phyloP scores from a whole-genome alignment of 768 basidiomycete species.

The Cyclocybe cylindracea region DNA sequence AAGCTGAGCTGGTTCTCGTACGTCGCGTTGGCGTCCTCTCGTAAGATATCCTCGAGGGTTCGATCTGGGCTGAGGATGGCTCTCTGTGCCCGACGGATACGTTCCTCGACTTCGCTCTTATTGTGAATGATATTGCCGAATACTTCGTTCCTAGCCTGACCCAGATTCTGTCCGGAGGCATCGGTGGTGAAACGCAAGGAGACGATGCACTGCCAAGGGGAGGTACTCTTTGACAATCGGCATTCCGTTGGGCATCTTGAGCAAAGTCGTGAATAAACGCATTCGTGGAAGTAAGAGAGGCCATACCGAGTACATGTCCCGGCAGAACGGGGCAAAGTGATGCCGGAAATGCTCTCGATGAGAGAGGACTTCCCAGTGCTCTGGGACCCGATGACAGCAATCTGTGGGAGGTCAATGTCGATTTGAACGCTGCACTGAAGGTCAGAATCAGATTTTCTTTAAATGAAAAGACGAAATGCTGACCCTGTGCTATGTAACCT shows the following conservation, averaged over 20 bases:
- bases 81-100: conserved; percentile 64
- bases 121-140: conserved; percentile 54
- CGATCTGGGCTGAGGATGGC: conserved; percentile 64
- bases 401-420: conserved; percentile 73
- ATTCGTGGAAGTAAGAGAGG: not conserved
- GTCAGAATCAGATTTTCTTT: too few species aligned
- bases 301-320: conserved; percentile 74
- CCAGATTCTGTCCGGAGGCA: conserved; percentile 35
- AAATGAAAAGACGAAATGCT: too few species aligned
- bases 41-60: conserved; percentile 35
- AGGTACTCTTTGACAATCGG: conserved; percentile 42
- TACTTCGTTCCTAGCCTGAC: conserved; percentile 36
- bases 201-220: conserved; percentile 52
- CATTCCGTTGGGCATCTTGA: conserved; percentile 61
- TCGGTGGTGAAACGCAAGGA: conserved; percentile 49
- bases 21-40: conserved; percentile 27
- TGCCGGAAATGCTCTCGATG: conserved; percentile 76
- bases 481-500: too few species aligned
- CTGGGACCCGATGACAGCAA: conserved; percentile 73
- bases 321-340: conserved; percentile 66
- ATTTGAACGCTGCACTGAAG: conserved; percentile 51
- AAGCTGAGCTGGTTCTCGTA: conserved; percentile 34
- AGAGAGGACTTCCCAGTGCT: conserved; percentile 78
- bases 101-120: conserved; percentile 60
- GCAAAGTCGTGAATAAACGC: not conserved